Base-by-base conservation (phyloP, 2,329 filamentous ascomycete species). In the Diaporthe caulivora region DNA sequence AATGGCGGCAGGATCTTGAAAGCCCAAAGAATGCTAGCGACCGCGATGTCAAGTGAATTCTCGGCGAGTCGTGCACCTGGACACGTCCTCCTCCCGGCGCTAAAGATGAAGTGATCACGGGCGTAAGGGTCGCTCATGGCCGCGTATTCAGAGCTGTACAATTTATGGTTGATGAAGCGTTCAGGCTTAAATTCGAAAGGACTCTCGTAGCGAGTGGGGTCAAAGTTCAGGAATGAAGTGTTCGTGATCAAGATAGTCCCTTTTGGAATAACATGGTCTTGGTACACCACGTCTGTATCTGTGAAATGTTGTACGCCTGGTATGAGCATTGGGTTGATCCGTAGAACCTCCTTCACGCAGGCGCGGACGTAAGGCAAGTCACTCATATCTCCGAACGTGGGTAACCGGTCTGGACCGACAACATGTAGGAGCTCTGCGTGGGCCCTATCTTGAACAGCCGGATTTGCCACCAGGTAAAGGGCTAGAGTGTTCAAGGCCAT, bases 1-100 rank as follows among this genome's bases (percentile, higher is more conserved):
- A 57, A 10, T 8, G 67, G 67, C 24, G 67, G 51, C 11, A 26
- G 67, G 3, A 70, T 34, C 13, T 42, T 26, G 29, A 58, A 58
- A 26, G 67, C 67, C 67, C 67, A 70, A 11, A 70, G 53, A 11
- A 70, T 70, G 37, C 34, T 40, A 11, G 67, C 49, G 3, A 70
- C 37, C 2, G 67, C 53, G 10, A 70, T 57, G n/a, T 57, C 53
- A 5, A 87, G 79, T 24, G 81, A 84, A 13, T 84, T 83, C 76
- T 87, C 86, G 15, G 86, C 84, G 1, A 88, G 81, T 62, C 86
- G 84, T 5, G 85, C 84, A 0, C 86, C 86, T 2, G 83, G 84
- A 75, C 86, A 87, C 26, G 85, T 82, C 8, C 86, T 80, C 2
- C 86, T 79, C 1, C 85, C 86, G 26, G 80, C 80, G 13, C 85